Conservation (phyloP, 345 rosid genomes). For the Geranium brycei region DNA sequence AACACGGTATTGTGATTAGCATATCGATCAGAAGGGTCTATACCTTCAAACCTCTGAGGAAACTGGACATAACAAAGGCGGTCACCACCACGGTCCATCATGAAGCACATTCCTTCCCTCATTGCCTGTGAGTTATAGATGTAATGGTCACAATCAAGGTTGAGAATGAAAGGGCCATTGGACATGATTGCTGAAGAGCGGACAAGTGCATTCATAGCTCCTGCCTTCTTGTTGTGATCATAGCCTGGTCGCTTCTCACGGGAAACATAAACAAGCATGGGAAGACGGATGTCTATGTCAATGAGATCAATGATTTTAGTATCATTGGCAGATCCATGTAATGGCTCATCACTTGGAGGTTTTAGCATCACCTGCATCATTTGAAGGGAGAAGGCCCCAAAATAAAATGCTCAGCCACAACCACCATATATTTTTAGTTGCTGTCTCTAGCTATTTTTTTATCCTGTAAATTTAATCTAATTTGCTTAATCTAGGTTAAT, state of each 20-base stretch:
- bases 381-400: no score
- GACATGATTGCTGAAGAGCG: slow-evolving; percentile 18
- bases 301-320: slow-evolving; percentile 9
- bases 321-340: slow-evolving; percentile 7
- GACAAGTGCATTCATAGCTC: slow-evolving; percentile 25
- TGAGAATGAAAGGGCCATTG: slow-evolving; percentile 18
- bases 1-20: slow-evolving; percentile 21
- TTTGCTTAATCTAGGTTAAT: no score
- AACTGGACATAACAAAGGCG: slow-evolving; percentile 19
- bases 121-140: slow-evolving; percentile 20
- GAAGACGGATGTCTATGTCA: slow-evolving; percentile 18
- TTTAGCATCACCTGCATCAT: slow-evolving; percentile 17
- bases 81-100: slow-evolving; percentile 20
- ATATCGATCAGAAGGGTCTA: slow-evolving; percentile 22
- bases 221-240: slow-evolving; percentile 24
- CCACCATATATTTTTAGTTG: no score
- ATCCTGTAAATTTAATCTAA: no score
- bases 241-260: slow-evolving; percentile 20
- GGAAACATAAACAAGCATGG: slow-evolving; percentile 21
- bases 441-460: no score
- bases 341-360: slow-evolving; percentile 15
- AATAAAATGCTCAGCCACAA: no score
- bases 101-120: slow-evolving; percentile 21
- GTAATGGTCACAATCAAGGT: slow-evolving; percentile 21
- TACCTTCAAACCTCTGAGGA: slow-evolving; percentile 22